These are phyloP conservation scores for Rhodosporidiobolus sp. DNA, from an alignment of 768 basidiomycete species.

Conservation along the genomic window DNA sequence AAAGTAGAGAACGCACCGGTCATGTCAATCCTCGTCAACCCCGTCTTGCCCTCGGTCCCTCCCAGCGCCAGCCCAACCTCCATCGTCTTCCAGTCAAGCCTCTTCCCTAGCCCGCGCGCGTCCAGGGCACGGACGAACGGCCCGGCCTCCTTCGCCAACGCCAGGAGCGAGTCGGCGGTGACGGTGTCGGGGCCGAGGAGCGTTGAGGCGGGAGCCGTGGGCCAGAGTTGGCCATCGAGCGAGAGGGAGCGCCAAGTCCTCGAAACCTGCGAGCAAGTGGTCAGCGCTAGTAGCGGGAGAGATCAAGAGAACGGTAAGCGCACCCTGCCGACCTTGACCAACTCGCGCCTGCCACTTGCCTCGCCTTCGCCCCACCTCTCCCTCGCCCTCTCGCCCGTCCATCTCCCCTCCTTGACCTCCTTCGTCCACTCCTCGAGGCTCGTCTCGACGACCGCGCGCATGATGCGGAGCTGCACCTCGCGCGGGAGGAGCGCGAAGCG, in stretches of 20 bases:
- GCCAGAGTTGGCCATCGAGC: constrained; percentile 86
- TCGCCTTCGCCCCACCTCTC: constrained; percentile 68
- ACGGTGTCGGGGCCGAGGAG: constrained; percentile 61
- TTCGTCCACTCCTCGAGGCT: constrained; percentile 27
- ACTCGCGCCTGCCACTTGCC: constrained; percentile 69
- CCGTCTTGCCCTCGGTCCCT: background rate
- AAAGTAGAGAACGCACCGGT: background rate
- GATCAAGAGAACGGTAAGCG: constrained; percentile 26
- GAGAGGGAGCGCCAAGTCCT: constrained; percentile 70
- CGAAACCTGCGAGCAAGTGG: constrained; percentile 60
- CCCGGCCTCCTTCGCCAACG: constrained; percentile 60
- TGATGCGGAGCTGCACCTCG: constrained; percentile 41
- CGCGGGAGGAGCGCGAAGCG: constrained; percentile 39
- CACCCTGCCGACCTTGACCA: constrained; percentile 78
- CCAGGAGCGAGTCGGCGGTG: constrained; percentile 54
- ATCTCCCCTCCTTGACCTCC: constrained; percentile 4
- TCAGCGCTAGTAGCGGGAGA: constrained; percentile 9
- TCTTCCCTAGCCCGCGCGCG: constrained; percentile 54
- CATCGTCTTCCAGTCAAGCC: constrained; percentile 1
- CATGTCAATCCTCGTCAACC: constrained; percentile 8
- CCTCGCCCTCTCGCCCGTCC: constrained; percentile 38
- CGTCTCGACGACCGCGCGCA: constrained; percentile 33
- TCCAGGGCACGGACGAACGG: constrained; percentile 65
- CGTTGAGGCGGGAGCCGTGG: constrained; percentile 58
- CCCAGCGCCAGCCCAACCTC: background rate